These are phyloP conservation scores for Senecio squalidus DNA, from an alignment of 140 eudicot species.

Conservation along the genomic window DNA sequence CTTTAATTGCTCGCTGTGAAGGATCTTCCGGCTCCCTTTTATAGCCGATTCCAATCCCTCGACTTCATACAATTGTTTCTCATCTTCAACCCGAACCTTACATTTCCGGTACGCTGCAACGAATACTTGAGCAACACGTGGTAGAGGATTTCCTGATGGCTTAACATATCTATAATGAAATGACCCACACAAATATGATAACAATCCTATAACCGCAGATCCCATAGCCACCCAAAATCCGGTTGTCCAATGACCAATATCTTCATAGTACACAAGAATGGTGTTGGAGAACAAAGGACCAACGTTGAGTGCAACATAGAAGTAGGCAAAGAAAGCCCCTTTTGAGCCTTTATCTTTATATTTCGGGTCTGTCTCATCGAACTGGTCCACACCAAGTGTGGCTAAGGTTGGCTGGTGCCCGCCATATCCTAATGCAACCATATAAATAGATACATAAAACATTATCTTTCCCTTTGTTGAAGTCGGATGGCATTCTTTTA, in stretches of 20 bases:
- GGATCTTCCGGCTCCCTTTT: slow-evolving; percentile 84
- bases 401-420: slow-evolving; percentile 98
- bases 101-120: slow-evolving; percentile 55
- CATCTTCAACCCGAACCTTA: slow-evolving; percentile 23
- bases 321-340: slow-evolving; percentile 65
- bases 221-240: slow-evolving; percentile 76
- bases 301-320: slow-evolving; percentile 68
- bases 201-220: slow-evolving; percentile 52
- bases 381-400: slow-evolving; percentile 89
- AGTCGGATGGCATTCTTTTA: slow-evolving; percentile 31
- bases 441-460: slow-evolving; percentile 62
- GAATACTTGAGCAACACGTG: slow-evolving; percentile 80
- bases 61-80: slow-evolving; percentile 53
- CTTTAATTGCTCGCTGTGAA: slow-evolving; percentile 56
- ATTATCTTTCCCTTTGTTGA: slow-evolving; percentile 35
- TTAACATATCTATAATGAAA: slow-evolving; percentile 55
- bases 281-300: slow-evolving; percentile 78
- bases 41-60: slow-evolving; percentile 73
- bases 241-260: slow-evolving; percentile 70
- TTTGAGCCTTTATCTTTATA: slow-evolving; percentile 26
- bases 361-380: slow-evolving; percentile 48
- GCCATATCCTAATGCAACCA: slow-evolving; percentile 91
- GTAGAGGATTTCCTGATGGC: slow-evolving; percentile 81
- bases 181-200: slow-evolving; percentile 43
- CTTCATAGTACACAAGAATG: slow-evolving; percentile 73